These are phyloP conservation scores for Yamadazyma nakazawae DNA, from an alignment of 805 yeast species.

Conservation along the genomic window DNA sequence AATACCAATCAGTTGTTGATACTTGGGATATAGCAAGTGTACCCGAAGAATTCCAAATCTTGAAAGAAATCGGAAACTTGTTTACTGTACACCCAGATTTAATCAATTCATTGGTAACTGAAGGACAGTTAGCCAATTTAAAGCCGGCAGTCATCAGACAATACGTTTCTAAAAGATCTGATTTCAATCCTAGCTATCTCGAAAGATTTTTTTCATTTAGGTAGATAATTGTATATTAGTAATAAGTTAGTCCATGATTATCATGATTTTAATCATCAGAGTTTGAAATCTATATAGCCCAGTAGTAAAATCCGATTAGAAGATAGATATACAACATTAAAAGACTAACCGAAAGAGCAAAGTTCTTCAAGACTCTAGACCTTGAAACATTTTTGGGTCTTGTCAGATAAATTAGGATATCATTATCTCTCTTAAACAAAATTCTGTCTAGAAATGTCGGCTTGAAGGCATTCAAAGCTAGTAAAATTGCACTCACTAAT, in stretches of 20 bases:
- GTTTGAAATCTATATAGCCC: background rate
- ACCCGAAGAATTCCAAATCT: conserved; percentile 59
- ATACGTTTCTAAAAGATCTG: conserved; percentile 67
- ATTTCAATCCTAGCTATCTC: conserved; percentile 55
- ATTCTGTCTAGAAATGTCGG: conserved; percentile 1
- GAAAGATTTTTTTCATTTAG: conserved; percentile 43
- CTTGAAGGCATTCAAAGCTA: conserved; percentile 13
- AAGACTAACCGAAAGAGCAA: background rate
- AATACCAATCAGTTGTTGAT: conserved; percentile 66
- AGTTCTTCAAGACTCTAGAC: background rate
- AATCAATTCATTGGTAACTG: conserved; percentile 72
- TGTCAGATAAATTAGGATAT: background rate
- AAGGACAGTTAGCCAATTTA: conserved; percentile 70
- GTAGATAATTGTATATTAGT: conserved; percentile 3
- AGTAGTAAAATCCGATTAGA: conserved; percentile 3
- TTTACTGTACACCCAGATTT: conserved; percentile 83
- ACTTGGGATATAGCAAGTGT: conserved; percentile 63
- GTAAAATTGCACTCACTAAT: conserved; percentile 12
- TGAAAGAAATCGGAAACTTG: conserved; percentile 79
- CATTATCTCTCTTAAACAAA: background rate
- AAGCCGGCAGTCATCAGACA: conserved; percentile 60
- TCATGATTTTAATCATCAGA: background rate
- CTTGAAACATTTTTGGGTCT: background rate
- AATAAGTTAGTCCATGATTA: background rate
- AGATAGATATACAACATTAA: background rate